Evolutionary conservation across 768 basidiomycete genomes (phyloP).

Genomic region (Suillus occidentalis): DNA sequence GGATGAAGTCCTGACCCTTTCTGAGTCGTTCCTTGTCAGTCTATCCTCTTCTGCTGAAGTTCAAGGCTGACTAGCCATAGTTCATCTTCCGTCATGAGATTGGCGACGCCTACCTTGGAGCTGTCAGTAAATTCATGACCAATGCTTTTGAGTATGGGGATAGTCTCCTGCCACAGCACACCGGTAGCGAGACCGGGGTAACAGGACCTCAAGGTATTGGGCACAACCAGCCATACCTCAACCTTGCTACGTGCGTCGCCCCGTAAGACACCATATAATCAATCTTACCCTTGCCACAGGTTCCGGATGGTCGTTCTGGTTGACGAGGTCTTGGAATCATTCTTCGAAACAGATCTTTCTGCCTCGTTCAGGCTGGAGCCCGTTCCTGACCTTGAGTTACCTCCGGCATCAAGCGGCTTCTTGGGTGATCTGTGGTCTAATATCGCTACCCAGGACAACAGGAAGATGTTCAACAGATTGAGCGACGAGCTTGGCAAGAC

Average conservation of each 20-base stretch:
- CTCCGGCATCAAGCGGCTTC: constrained; percentile 57
- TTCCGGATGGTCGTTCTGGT: constrained; percentile 99
- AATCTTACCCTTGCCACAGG: constrained; percentile 37
- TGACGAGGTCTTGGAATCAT: constrained; percentile 93
- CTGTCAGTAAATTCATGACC: constrained; percentile 95
- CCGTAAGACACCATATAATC: constrained; percentile 1
- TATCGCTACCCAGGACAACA: constrained; percentile 89
- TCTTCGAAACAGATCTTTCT: constrained; percentile 92
- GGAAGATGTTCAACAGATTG: constrained; percentile 89
- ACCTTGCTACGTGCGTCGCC: constrained; percentile 72
- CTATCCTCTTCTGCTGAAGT: constrained; percentile 5
- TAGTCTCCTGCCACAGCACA: constrained; percentile 65
- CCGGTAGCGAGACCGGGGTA: constrained; percentile 34
- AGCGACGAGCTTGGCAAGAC: constrained; percentile 94
- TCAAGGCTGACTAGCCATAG: constrained; percentile 40
- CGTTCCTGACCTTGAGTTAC: constrained; percentile 66
- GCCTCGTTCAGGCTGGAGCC: constrained; percentile 82
- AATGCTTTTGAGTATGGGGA: constrained; percentile 99
- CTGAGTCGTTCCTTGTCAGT: constrained; percentile 87
- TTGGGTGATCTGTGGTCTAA: constrained; percentile 86
- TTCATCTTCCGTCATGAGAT: constrained; percentile 98
- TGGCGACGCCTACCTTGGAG: constrained; percentile 94
- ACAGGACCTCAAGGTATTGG: constrained; percentile 50
- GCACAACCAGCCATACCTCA: constrained; percentile 88
- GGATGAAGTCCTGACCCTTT: constrained; percentile 93